These are phyloP conservation scores for Cryptosporidium baileyi DNA, from an alignment of 169 alveolate species.

Conservation along the genomic window DNA sequence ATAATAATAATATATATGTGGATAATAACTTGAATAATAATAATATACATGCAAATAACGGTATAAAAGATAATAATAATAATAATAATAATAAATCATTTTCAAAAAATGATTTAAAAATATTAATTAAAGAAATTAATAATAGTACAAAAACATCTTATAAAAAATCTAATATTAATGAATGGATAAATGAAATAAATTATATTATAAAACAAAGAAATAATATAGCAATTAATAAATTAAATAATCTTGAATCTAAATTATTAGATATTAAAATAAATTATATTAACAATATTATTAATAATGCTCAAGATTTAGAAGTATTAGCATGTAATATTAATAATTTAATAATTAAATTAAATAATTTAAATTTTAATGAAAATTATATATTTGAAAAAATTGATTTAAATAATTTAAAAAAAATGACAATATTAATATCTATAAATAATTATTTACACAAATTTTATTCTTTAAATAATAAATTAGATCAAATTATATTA, in stretches of 20 bases:
- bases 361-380: not conserved
- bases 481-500: not conserved
- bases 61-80: not conserved
- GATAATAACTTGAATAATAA: not conserved
- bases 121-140: not conserved
- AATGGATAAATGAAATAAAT: conserved; percentile 5
- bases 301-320: not conserved
- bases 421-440: not conserved
- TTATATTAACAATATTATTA: not conserved
- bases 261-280: conserved; percentile 1
- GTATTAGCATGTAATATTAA: not conserved
- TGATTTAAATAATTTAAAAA: not conserved
- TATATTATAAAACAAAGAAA: not conserved
- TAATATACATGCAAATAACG: not conserved
- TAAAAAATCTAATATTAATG: conserved; percentile 6
- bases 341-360: not conserved
- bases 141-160: not conserved
- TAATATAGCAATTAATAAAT: not conserved
- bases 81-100: not conserved
- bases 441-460: not conserved
- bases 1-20: not conserved
- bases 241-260: not conserved
- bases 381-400: conserved; percentile 24
- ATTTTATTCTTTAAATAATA: not conserved
- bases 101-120: conserved; percentile 3